These are phyloP conservation scores for Microbotryomycetes sp. DNA, from an alignment of 1,284 basidiomycete genomes.

Conservation along the genomic window DNA sequence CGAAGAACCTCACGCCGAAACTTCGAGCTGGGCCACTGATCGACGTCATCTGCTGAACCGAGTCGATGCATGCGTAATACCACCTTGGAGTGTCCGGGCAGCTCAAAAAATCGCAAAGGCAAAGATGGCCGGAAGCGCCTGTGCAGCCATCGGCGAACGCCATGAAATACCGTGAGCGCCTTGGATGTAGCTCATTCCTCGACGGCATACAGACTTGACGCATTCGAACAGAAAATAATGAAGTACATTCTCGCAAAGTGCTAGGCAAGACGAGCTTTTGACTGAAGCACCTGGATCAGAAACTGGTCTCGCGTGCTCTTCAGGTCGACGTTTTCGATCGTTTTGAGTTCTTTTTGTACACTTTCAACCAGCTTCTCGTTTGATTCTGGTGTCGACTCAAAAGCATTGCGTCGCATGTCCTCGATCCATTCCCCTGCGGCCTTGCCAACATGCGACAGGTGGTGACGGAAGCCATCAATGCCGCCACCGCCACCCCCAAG, in stretches of 20 bases:
- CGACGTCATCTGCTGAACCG: conserved; percentile 17
- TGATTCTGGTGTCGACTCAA: not conserved
- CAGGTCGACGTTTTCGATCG: not conserved
- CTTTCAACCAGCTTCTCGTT: conserved; percentile 2
- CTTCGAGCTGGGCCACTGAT: conserved; percentile 8
- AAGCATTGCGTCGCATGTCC: conserved; percentile 12
- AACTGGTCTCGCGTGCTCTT: conserved; percentile 5
- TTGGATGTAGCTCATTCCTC: conserved; percentile 15
- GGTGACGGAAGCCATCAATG: conserved; percentile 11
- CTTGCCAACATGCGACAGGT: conserved; percentile 7
- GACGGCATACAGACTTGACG: not conserved
- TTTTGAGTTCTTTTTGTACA: conserved; percentile 8
- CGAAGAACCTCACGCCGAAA: too few relatives aligned
- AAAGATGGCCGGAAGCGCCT: conserved; percentile 11
- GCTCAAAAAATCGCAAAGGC: conserved; percentile 6
- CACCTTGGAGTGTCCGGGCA: conserved; percentile 20
- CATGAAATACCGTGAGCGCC: conserved; percentile 4
- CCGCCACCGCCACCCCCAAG: conserved; percentile 15
- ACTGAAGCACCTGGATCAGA: conserved; percentile 5
- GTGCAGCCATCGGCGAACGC: conserved; percentile 11
- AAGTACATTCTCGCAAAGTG: not conserved
- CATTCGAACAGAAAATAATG: not conserved
- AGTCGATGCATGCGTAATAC: conserved; percentile 11
- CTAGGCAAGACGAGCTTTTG: not conserved
- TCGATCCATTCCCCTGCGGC: conserved; percentile 8